Evolutionary conservation across 768 basidiomycete genomes (phyloP), one percentile per base, ranked within the genome.

Genomic region (Termitomyces sp.): DNA sequence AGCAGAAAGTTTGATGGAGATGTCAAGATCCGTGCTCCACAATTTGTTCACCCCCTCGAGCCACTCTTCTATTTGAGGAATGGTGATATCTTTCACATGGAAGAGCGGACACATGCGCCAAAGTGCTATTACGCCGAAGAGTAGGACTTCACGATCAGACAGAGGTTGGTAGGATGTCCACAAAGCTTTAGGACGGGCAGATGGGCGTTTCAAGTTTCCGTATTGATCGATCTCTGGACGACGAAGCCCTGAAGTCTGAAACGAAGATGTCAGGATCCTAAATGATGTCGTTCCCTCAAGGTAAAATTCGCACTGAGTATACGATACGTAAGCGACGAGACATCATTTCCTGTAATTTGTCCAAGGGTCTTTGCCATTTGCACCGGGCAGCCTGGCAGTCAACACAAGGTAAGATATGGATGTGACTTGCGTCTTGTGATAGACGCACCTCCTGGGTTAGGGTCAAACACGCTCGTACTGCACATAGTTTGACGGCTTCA

Each of bases 401-500:
- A 41, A 25, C 5, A 46, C 16, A 19, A 11, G 19, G 7, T 21
- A 25, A 17, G 41, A 54, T 25, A 44, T n/a, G 55, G 30, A 57
- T 39, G 43, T 32, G n/a, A 28, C 28, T 23, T 32, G 27, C 37
- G 49, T 21, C n/a, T 52, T 25, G 14, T n/a, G 45, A 54, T 28
- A 17, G 16, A 62, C 72, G 55, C 64, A 85, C 88, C 75, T 94
- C 91, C 52, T 82, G 76, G 7, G 79, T 73, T 32, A 93, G 66
- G 0, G 84, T 88, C 40, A 89, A 69, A 61, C 80, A 85, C 2
- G 92, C 89, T 59, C 86, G 84, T 53, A 94, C 76, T 2, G 80
- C 92, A 56, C 83, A 82, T 11, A 87, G 81, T 73, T 94, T 94
- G 61, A 91, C 82, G 1, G 87, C 86, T 25, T 92, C 89, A 1